Conservation (phyloP, 345 rosid genomes). For the Pistacia atlantica region DNA sequence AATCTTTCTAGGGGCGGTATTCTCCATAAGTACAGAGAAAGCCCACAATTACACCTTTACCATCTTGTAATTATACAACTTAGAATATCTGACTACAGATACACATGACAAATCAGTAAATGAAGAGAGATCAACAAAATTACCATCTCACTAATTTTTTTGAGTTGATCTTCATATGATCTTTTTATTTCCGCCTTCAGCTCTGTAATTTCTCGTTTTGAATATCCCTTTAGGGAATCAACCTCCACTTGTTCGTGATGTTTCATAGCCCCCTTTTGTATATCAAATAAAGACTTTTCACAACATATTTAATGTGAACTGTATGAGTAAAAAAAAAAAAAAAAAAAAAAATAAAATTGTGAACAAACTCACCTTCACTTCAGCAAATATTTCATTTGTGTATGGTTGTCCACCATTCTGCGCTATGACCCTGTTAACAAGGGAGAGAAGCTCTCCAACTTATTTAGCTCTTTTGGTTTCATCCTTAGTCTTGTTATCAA, state of each 20-base stretch:
- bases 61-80: neutral
- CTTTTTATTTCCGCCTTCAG: slow-evolving; percentile 44
- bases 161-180: slow-evolving; percentile 65
- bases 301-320: neutral
- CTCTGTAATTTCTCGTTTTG: too few species aligned
- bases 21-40: too few species aligned
- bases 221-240: too few species aligned
- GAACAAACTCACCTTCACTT: slow-evolving; percentile 52
- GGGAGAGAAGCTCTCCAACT: slow-evolving; percentile 64
- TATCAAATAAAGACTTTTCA: neutral
- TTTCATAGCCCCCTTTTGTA: slow-evolving; percentile 42
- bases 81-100: neutral
- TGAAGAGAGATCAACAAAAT: neutral
- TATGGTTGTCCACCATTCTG: slow-evolving; percentile 76
- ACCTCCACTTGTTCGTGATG: too few species aligned
- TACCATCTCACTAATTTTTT: slow-evolving; percentile 73
- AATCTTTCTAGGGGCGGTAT: too few species aligned
- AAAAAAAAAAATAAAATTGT: too few species aligned
- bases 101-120: neutral
- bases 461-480: slow-evolving; percentile 54
- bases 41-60: neutral
- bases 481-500: slow-evolving; percentile 81
- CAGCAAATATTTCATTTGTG: slow-evolving; percentile 70
- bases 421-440: slow-evolving; percentile 49
- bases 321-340: too few species aligned